A percentile compares a stretch with the other conserved stretches of the same genome.
phyloP scores from a whole-genome alignment of 805 yeast genomes.

The Candida tibetensis region DNA sequence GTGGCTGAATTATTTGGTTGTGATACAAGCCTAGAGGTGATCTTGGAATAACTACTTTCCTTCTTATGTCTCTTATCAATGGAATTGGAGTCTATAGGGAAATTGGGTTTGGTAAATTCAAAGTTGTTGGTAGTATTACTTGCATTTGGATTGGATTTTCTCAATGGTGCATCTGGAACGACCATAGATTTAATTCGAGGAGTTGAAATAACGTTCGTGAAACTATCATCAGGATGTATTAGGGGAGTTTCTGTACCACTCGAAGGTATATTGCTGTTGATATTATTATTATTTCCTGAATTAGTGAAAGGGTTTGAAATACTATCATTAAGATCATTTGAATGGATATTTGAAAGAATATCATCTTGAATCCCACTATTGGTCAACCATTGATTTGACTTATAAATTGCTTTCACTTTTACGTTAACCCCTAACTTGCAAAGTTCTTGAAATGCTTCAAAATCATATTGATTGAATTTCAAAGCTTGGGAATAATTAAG shows the following conservation, averaged over 20 bases:
- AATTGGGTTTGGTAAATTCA: conserved; percentile 32
- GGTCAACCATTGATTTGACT: conserved; percentile 14
- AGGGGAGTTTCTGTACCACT: conserved; percentile 10
- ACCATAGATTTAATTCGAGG: conserved; percentile 22
- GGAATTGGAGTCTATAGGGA: conserved; percentile 15
- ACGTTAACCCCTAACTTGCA: conserved; percentile 70
- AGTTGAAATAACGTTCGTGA: conserved; percentile 26
- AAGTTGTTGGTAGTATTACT: conserved; percentile 12
- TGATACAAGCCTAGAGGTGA: conserved; percentile 47
- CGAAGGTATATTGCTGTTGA: neutral
- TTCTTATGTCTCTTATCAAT: conserved; percentile 22
- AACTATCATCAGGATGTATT: conserved; percentile 23
- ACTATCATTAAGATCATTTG: conserved; percentile 9
- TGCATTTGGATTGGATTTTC: conserved; percentile 26
- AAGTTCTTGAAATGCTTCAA: conserved; percentile 82
- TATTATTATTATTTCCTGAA: conserved; percentile 4
- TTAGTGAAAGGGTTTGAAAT: conserved; percentile 37
- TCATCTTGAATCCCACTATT: neutral
- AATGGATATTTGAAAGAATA: neutral
- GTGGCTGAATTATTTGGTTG: conserved; percentile 28
- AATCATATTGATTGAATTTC: conserved; percentile 71
- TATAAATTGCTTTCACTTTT: conserved; percentile 55
- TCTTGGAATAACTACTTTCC: conserved; percentile 41
- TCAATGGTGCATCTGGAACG: conserved; percentile 38
- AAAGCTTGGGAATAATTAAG: conserved; percentile 67